Evolutionary conservation across 2,329 filamentous ascomycete genomes (phyloP), one percentile per base, ranked within the genome.

Genomic region (Diplodia sapinea): DNA sequence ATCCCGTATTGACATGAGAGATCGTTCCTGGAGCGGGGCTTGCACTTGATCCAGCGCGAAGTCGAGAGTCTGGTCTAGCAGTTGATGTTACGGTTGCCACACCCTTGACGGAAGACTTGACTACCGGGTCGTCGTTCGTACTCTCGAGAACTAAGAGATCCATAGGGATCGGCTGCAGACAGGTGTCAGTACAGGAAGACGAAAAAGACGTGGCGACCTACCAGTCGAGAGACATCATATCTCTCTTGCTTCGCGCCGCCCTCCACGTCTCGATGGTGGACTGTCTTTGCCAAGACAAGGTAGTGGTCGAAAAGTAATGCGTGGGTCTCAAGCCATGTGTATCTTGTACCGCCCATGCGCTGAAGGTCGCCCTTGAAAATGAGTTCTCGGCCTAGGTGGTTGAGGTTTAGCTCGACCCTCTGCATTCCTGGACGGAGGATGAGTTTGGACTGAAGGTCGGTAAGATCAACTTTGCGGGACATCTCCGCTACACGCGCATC

Each of bases 281-380:
- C 85, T 6, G 83, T 84, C 82, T 99, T 99, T 49, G 95, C 91
- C 54, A 99, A 82, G 40, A 99, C 94, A 47, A 99, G 85, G 78
- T 97, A 99, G 79, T 99, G 94, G 74, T 99, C 96, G 75, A 99
- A 98, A 0, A 99, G 85, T 55, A 99, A 86, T 2, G 92, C 93
- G 76, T 97, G 93, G 0, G 92, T 96, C 74, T 99, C 95, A 8
- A 98, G 89, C 90, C 94, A 97, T 70, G 90, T 90, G 76, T 98
- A 95, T 67, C 93, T 89, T 77, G 92, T 96, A 52, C 90, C 92
- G 66, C 94, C 93, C 82, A 93, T 91, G 70, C 95, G 86, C 77
- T 96, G 93, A 68, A 99, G 82, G 73, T 98, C 94, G 68, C 95
- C 95, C 73, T 94, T 88, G 78, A 90, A 90, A 69, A 99, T 91